These are phyloP conservation scores for Choanephora cucurbitarum DNA, from an alignment of 371 early-diverging fungal species.

Conservation along the genomic window DNA sequence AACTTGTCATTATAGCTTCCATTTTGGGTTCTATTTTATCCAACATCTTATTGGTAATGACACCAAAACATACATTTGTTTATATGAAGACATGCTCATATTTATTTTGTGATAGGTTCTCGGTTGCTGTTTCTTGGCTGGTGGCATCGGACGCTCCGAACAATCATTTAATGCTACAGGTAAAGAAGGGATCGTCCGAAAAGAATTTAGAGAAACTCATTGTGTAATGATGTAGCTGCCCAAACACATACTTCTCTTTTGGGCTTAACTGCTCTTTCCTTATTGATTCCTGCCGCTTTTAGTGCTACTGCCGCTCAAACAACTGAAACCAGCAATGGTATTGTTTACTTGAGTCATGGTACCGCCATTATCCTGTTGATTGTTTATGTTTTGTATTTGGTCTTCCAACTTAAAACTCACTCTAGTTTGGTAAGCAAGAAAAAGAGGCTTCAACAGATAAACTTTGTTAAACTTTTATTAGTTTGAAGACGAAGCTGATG, in stretches of 20 bases:
- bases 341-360: slow-evolving; percentile 65
- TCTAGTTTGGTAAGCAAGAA: slow-evolving; percentile 48
- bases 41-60: slow-evolving; percentile 70
- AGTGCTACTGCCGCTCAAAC: slow-evolving; percentile 38
- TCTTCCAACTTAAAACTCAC: slow-evolving; percentile 82
- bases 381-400: slow-evolving; percentile 71
- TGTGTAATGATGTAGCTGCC: slow-evolving; percentile 50
- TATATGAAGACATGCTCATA: background rate
- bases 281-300: slow-evolving; percentile 84
- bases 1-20: slow-evolving; percentile 55
- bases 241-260: slow-evolving; percentile 78
- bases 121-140: slow-evolving; percentile 81
- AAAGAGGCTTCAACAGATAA: background rate
- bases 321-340: slow-evolving; percentile 38
- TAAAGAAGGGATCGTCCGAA: slow-evolving; percentile 10
- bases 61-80: background rate
- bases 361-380: slow-evolving; percentile 75
- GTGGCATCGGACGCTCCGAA: slow-evolving; percentile 66
- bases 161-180: slow-evolving; percentile 78
- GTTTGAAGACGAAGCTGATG: slow-evolving; percentile 53
- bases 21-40: slow-evolving; percentile 84
- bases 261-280: slow-evolving; percentile 71
- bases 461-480: slow-evolving; percentile 7
- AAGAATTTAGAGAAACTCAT: background rate
- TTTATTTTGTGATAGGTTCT: slow-evolving; percentile 35